These are phyloP conservation scores for Exophiala oligosperma DNA, from an alignment of 2,329 filamentous ascomycete genomes.

Conservation along the genomic window DNA sequence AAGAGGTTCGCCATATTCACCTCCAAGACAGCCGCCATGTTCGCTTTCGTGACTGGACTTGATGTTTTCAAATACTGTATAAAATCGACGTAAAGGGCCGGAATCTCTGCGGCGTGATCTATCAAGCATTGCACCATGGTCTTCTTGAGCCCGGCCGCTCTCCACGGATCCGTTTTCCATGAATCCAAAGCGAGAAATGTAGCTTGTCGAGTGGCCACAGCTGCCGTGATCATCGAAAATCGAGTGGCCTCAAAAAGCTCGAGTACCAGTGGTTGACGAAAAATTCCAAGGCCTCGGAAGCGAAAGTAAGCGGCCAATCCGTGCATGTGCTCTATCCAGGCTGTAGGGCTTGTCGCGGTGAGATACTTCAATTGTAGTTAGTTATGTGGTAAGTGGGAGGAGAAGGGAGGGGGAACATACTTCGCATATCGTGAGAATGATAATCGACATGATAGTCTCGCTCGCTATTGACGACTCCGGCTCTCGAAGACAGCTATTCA, in stretches of 20 bases:
- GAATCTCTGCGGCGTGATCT: conserved; percentile 3
- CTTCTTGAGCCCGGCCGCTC: not conserved
- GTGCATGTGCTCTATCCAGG: not conserved
- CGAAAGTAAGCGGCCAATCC: conserved; percentile 1
- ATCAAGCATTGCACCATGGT: not conserved
- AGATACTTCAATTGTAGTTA: too few species aligned
- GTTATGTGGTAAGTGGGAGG: too few species aligned
- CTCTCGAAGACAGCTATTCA: conserved; percentile 2
- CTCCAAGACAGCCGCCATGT: not conserved
- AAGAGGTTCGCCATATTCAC: conserved; percentile 3
- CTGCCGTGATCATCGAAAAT: too few species aligned
- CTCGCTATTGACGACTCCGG: not conserved
- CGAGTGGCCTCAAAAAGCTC: too few species aligned
- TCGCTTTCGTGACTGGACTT: not conserved
- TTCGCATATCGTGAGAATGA: conserved; percentile 4
- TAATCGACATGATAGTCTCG: conserved; percentile 3
- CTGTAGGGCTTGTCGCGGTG: too few species aligned
- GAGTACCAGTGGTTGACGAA: not conserved
- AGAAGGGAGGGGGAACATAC: not conserved
- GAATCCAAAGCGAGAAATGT: not conserved
- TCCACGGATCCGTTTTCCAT: not conserved
- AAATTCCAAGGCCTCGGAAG: not conserved
- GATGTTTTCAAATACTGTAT: not conserved
- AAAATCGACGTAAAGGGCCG: conserved; percentile 1
- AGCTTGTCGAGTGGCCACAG: too few species aligned